Percentiles rank a stretch among this genome's conserved stretches.
Evolutionary conservation across 306 rosid species (phyloP).

Genomic region (Acacia confusa): DNA sequence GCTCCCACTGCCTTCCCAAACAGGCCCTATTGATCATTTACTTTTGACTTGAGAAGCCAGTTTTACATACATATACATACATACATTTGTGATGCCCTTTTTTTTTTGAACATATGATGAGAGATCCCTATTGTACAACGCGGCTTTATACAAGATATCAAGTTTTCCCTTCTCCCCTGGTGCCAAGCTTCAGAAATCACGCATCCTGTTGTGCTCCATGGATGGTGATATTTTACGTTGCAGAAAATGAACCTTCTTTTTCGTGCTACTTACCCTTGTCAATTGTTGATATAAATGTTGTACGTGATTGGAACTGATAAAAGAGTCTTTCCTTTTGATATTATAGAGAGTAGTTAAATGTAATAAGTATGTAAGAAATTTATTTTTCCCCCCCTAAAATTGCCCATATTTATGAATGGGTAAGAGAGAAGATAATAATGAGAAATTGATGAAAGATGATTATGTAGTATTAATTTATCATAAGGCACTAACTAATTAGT

Average conservation of each 20-base stretch:
- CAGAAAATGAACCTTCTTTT: neutral
- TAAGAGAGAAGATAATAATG: too few species aligned
- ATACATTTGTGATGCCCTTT: neutral
- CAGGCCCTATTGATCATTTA: neutral
- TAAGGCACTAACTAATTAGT: too few species aligned
- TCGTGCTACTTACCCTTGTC: neutral
- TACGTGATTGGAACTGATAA: neutral
- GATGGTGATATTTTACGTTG: neutral
- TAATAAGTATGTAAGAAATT: too few species aligned
- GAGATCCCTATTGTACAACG: conserved; percentile 48
- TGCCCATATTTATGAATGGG: too few species aligned
- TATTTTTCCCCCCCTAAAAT: too few species aligned
- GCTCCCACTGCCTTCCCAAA: too few species aligned
- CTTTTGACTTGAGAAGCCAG: conserved; percentile 32
- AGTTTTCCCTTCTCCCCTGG: conserved; percentile 21
- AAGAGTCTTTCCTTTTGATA: too few species aligned
- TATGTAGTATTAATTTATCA: too few species aligned
- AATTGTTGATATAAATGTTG: neutral
- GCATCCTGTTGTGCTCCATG: neutral
- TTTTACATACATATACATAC: neutral
- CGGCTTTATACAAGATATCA: conserved; percentile 36
- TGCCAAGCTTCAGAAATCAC: neutral
- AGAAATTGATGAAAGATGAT: too few species aligned
- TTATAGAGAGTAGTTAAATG: too few species aligned
- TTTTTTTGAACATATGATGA: conserved; percentile 25